A percentile compares a stretch with the other conserved stretches of the same genome.
Evolutionary conservation across 805 yeast genomes (phyloP).

Genomic region (Grigorovia humatica): DNA sequence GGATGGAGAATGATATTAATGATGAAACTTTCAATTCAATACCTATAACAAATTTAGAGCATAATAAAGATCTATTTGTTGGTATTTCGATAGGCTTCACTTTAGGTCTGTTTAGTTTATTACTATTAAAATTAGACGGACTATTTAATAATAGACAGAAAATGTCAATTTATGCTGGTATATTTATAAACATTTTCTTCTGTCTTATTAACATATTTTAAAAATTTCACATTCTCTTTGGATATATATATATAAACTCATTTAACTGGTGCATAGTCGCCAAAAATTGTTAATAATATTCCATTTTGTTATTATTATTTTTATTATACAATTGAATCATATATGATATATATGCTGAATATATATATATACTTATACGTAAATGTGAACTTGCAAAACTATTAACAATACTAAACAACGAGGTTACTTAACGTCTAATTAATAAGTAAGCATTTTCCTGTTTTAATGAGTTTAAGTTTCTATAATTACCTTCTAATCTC

Average conservation of each 20-base stretch:
- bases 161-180: conserved; percentile 64
- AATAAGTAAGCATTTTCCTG: conserved; percentile 89
- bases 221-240: background rate
- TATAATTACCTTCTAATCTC: conserved; percentile 91
- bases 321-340: background rate
- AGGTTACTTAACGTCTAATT: conserved; percentile 45
- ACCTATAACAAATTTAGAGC: conserved; percentile 32
- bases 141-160: conserved; percentile 52
- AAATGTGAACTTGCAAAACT: background rate
- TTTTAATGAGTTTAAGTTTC: conserved; percentile 77
- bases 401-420: background rate
- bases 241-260: background rate
- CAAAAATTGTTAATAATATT: background rate
- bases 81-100: conserved; percentile 69
- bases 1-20: conserved; percentile 70
- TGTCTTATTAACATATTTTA: conserved; percentile 32
- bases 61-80: conserved; percentile 55
- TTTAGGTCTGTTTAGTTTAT: conserved; percentile 61
- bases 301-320: background rate
- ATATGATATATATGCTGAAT: background rate
- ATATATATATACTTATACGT: background rate
- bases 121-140: conserved; percentile 50
- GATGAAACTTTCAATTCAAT: conserved; percentile 35
- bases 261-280: background rate
- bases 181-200: conserved; percentile 55